Evolutionary conservation across 345 rosid species (phyloP).

Genomic region (Rhodomyrtus tomentosa): DNA sequence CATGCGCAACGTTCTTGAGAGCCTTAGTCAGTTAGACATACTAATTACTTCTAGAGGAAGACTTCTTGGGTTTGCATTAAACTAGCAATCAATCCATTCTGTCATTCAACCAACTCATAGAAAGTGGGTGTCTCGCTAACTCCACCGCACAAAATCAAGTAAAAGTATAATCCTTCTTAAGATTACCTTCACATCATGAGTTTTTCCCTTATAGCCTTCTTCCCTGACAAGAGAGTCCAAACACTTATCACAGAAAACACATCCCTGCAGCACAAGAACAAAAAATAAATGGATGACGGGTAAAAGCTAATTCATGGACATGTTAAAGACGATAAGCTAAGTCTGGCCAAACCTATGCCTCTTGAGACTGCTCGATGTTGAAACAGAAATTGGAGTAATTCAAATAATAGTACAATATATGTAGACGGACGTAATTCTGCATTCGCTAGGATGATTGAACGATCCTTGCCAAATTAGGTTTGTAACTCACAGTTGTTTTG

Average conservation of each 20-base stretch:
- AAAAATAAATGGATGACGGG: neutral
- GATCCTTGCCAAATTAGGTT: no score
- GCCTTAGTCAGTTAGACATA: neutral
- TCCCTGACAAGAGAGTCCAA: conserved; percentile 81
- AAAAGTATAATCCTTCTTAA: neutral
- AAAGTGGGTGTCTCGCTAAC: neutral
- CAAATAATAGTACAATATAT: no score
- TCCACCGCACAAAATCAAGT: neutral
- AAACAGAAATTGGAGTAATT: no score
- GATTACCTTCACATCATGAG: conserved; percentile 66
- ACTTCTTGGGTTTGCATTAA: neutral
- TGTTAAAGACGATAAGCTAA: no score
- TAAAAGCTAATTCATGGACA: neutral
- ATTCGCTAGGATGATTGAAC: no score
- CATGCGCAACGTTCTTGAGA: neutral
- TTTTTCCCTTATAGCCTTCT: conserved; percentile 68
- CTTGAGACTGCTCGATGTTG: no score
- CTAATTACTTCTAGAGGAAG: neutral
- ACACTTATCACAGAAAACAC: no score
- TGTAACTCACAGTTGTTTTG: no score
- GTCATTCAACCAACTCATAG: neutral
- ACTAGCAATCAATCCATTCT: neutral
- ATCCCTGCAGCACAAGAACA: no score
- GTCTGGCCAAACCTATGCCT: no score
- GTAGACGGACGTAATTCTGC: no score